Conservation (phyloP, 768 basidiomycete genomes). For the Royoungia palumana region DNA sequence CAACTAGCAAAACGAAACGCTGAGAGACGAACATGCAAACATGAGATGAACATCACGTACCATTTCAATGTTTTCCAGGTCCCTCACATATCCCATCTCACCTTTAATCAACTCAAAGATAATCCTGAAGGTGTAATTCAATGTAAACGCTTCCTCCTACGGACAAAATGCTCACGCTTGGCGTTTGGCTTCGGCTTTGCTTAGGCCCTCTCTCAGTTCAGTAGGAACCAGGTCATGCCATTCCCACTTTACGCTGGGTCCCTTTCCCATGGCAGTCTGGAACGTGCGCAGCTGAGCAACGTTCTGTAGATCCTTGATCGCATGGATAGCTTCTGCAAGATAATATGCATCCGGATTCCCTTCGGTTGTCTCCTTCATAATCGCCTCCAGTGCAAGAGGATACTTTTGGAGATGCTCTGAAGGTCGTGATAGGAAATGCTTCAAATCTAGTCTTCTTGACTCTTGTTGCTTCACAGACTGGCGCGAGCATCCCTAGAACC, state of each 20-base stretch:
- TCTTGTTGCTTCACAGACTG: conserved; percentile 53
- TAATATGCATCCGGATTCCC: conserved; percentile 84
- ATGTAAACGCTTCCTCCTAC: background rate
- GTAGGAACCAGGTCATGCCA: conserved; percentile 85
- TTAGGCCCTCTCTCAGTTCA: conserved; percentile 56
- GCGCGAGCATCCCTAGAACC: conserved; percentile 31
- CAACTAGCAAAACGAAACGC: conserved; percentile 47
- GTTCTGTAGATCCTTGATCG: conserved; percentile 78
- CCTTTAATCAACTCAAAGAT: conserved; percentile 95
- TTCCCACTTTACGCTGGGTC: conserved; percentile 76
- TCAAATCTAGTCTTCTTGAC: conserved; percentile 56
- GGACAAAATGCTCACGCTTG: conserved; percentile 61
- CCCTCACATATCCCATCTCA: conserved; percentile 93
- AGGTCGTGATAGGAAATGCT: conserved; percentile 59
- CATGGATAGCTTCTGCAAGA: conserved; percentile 76
- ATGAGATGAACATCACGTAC: conserved; percentile 39
- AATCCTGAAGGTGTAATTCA: conserved; percentile 46
- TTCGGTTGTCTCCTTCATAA: conserved; percentile 75
- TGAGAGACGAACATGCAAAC: conserved; percentile 1
- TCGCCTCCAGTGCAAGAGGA: conserved; percentile 80
- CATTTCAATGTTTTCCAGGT: conserved; percentile 79
- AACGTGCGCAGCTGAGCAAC: conserved; percentile 84
- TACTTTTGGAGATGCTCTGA: conserved; percentile 64
- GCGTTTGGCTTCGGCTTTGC: conserved; percentile 76
- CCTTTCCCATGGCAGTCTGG: conserved; percentile 85